Percentiles rank a stretch among this genome's conserved stretches.
Evolutionary conservation across 169 alveolate genomes (phyloP).

Genomic region (Plasmodium falciparum): DNA sequence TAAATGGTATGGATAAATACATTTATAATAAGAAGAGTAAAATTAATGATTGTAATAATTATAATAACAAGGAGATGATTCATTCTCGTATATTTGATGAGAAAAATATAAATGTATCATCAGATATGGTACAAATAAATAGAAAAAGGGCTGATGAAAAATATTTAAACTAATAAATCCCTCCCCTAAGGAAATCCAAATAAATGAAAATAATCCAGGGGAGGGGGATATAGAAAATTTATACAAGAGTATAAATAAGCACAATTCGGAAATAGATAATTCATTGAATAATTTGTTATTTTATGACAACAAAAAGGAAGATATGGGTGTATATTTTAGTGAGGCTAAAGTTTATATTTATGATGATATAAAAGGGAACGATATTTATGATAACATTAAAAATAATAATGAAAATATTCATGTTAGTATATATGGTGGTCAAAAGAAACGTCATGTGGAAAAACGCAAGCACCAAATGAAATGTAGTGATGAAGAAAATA

Average conservation of each 20-base stretch:
- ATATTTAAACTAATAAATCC: slow-evolving; percentile 71
- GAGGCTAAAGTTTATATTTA: not conserved
- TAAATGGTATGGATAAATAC: too few species aligned
- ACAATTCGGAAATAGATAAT: too few species aligned
- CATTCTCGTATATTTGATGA: too few species aligned
- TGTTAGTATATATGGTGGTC: not conserved
- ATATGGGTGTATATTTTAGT: too few species aligned
- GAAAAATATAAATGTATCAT: too few species aligned
- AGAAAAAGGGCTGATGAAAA: slow-evolving; percentile 4
- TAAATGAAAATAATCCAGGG: slow-evolving; percentile 29
- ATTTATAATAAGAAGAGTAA: too few species aligned
- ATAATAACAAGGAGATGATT: too few species aligned
- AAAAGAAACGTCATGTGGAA: not conserved
- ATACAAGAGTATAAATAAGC: not conserved
- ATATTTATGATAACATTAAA: not conserved
- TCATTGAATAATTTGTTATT: too few species aligned
- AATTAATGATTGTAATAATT: too few species aligned
- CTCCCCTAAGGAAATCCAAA: slow-evolving; percentile 51
- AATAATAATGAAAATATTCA: not conserved
- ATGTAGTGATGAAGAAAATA: not conserved
- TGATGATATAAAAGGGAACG: not conserved
- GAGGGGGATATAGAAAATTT: slow-evolving; percentile 39
- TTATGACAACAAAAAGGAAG: too few species aligned
- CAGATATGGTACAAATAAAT: not conserved
- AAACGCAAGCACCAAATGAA: not conserved